Evolutionary conservation across 2,329 filamentous ascomycete species (phyloP), one percentile per base, ranked within the genome.

Genomic region (Calonectria pteridis): DNA sequence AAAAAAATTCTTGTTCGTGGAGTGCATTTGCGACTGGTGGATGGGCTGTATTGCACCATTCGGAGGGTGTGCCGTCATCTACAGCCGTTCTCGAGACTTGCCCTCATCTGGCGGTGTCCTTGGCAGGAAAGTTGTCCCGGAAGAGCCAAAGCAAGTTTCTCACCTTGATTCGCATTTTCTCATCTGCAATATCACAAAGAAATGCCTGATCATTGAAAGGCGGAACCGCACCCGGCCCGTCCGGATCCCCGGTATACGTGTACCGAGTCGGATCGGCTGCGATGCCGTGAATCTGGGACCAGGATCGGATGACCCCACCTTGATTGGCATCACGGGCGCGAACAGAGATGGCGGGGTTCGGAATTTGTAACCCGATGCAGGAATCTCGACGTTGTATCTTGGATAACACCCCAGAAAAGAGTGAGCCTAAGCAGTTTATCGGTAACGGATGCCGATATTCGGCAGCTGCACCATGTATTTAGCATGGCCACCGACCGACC

Each of bases 321-420:
- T 26, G 51, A 33, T n/a, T 40, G 16, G 18, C 23, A n/a, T 40
- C 6, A 18, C 18, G 40, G 40, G 40, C 40, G 7, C 40, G 40
- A 20, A 43, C 2, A n/a, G n/a, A 20, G 18, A 43, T 11, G n/a
- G 55, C 2, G 33, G 55, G 55, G 55, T 28, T 40, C 55, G 55
- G 55, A 62, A 62, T 62, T 62, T 20, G 33, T 37, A 62, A 28
- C 55, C 55, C 55, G 55, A 62, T 62, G 13, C 5, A 62, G 55
- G 23, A 62, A 40, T 16, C 37, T 40, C 40, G 55, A 62, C 55
- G 55, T 20, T 35, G 33, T 37, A 16, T 62, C 23, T 28, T 20
- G 10, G 51, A 33, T 55, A n/a, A 5, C 49, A 16, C 51, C 55
- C 16, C 11, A 20, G 1, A 62, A 28, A 23, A 4, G 35, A 62